Base-by-base conservation (phyloP, 2,329 filamentous ascomycete species). In the Mollisiaceae sp. region DNA sequence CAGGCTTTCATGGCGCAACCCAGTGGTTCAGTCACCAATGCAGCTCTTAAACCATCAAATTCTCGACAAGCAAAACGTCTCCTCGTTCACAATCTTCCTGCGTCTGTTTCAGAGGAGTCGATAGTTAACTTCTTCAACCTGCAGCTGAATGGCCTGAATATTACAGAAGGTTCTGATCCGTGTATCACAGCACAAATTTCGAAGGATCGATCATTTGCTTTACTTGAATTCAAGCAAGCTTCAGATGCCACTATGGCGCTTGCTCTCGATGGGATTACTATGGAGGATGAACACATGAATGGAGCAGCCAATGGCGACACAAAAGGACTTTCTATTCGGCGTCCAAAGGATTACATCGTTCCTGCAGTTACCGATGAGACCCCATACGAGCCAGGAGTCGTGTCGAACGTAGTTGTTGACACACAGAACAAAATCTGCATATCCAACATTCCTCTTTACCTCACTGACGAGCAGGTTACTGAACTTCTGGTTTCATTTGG, bases 261-360 rank as follows among this genome's bases (percentile, higher is more conserved):
- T 70, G 94, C 95, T 0, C 82, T 98, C 62, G 93, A 98, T 72
- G 94, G 94, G 36, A 93, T 95, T 67, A 85, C 86, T 9, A 97
- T 98, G 91, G 91, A 92, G 68, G 87, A 91, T 61, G 87, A 91
- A 70, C 79, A 82, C 62, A 82, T 81, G 74, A 85, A 83, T 65
- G 84, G 83, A 36, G 86, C 88, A 36, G 77, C 80, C 12, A 81
- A 82, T 70, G 82, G 81, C 24, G 79, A 79, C 60, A 72, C 77
- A 1, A 77, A 80, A 56, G 90, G 91, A 8, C 83, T 98, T 45
- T 84, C 88, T 41, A 93, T 98, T 72, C 89, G 89, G 69, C 88
- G 95, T 55, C 96, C 96, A 50, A 97, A 97, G 80, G 95, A 99
- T 78, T 99, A 98, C 78, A 97, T 98, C 72, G 93, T 97, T 61